A percentile compares a stretch with the other conserved stretches of the same genome.
Conservation (phyloP, 164 flowering plant genomes). For the Macadamia tetraphylla region DNA sequence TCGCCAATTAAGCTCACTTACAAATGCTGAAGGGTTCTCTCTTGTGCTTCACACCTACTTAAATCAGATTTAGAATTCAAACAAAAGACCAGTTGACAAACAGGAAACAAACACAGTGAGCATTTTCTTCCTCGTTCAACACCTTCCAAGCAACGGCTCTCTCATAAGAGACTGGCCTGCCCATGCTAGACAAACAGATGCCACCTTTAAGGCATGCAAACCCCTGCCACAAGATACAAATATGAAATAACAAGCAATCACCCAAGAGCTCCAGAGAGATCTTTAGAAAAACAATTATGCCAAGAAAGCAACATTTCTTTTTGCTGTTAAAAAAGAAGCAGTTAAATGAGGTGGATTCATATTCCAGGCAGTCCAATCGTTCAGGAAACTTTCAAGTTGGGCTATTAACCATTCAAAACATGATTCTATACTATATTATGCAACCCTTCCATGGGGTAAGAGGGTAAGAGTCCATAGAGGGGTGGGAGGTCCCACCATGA, state of each 20-base stretch:
- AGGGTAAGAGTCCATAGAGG: too few species aligned
- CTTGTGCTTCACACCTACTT: too few species aligned
- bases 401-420: too few species aligned
- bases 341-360: too few species aligned
- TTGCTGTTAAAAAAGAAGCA: too few species aligned
- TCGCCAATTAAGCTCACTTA: neutral
- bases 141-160: slow-evolving; percentile 99
- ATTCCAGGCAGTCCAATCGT: too few species aligned
- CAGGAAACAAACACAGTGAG: slow-evolving; percentile 93
- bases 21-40: neutral
- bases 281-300: too few species aligned
- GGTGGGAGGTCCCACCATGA: too few species aligned
- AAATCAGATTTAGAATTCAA: slow-evolving; percentile 18
- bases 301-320: too few species aligned
- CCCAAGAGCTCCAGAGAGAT: neutral
- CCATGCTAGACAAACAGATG: slow-evolving; percentile 96
- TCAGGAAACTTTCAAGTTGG: too few species aligned
- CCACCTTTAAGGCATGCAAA: slow-evolving; percentile 86
- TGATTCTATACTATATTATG: too few species aligned
- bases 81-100: slow-evolving; percentile 97
- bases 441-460: too few species aligned
- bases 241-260: neutral
- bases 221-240: slow-evolving; percentile 41
- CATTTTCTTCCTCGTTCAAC: slow-evolving; percentile 69
- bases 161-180: slow-evolving; percentile 88